Evolutionary conservation across 2,329 filamentous ascomycete species (phyloP).

Genomic region (Talaromyces marneffei): DNA sequence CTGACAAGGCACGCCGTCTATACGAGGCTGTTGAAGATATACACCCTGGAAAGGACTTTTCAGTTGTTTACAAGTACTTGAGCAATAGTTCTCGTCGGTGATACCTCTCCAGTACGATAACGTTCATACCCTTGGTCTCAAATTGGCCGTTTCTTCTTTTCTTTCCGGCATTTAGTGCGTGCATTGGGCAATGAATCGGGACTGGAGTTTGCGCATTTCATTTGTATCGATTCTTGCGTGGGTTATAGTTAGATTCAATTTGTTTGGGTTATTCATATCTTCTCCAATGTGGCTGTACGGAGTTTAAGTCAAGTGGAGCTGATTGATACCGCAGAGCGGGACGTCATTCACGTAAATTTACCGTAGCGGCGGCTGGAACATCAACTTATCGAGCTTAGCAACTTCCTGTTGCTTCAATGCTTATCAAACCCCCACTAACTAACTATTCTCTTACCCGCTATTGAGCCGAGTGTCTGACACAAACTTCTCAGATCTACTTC

Average conservation of each 20-base stretch:
- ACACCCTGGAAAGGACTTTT: conserved; percentile 70
- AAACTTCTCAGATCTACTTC: not conserved
- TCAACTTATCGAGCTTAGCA: not conserved
- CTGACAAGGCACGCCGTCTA: conserved; percentile 56
- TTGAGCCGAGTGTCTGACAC: not conserved
- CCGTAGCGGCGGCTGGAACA: conserved; percentile 5
- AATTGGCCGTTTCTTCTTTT: not conserved
- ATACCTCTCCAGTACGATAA: not conserved
- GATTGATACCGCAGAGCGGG: no score
- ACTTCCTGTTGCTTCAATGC: not conserved
- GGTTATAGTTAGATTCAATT: not conserved
- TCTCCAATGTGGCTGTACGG: not conserved
- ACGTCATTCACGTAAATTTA: not conserved
- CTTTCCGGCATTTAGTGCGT: conserved; percentile 3
- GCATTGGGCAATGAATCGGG: conserved; percentile 5
- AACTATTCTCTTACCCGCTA: not conserved
- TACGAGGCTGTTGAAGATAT: conserved; percentile 61
- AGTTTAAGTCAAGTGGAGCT: not conserved
- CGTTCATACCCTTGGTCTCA: not conserved
- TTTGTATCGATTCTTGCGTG: not conserved
- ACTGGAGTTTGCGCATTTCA: not conserved
- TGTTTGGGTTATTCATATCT: not conserved
- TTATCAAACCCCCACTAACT: not conserved
- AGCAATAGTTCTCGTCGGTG: conserved; percentile 28
- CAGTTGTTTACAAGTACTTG: conserved; percentile 70